phyloP scores from a whole-genome alignment of 371 early-diverging fungal genomes.

The Zychaea mexicana region DNA sequence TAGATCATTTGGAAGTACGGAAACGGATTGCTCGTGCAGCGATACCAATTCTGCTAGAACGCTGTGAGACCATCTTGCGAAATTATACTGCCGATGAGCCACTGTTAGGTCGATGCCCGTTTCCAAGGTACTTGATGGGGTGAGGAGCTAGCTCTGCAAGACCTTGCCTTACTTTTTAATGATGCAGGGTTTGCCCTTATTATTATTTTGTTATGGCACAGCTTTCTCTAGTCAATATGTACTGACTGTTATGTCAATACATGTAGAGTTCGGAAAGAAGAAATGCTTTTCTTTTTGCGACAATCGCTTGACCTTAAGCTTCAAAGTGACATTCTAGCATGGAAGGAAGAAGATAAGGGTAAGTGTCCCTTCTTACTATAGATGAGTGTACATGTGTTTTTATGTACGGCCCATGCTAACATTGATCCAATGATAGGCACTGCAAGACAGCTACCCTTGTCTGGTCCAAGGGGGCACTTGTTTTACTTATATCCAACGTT shows the following conservation, averaged over 20 bases:
- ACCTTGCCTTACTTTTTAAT: background rate
- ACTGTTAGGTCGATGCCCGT: constrained; percentile 74
- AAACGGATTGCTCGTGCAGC: constrained; percentile 69
- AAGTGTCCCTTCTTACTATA: constrained; percentile 2
- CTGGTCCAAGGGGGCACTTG: constrained; percentile 69
- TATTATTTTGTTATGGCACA: too few species aligned
- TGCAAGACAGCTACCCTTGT: constrained; percentile 53
- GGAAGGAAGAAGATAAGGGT: constrained; percentile 24
- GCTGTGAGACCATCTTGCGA: constrained; percentile 68
- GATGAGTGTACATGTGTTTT: constrained; percentile 3
- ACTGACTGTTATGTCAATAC: too few species aligned
- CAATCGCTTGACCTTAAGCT: constrained; percentile 66
- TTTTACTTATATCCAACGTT: constrained; percentile 74
- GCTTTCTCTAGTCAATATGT: too few species aligned
- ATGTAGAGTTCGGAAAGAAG: constrained; percentile 73
- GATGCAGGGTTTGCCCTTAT: background rate
- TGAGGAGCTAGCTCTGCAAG: constrained; percentile 24
- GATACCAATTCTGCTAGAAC: constrained; percentile 72
- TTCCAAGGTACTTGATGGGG: constrained; percentile 73
- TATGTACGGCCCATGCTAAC: too few species aligned
- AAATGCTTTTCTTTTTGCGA: constrained; percentile 68
- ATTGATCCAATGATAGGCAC: too few species aligned
- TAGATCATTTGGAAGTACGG: constrained; percentile 41
- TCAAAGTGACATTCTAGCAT: constrained; percentile 45
- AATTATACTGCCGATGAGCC: constrained; percentile 76